Evolutionary conservation across 1,284 basidiomycete genomes (phyloP).

Genomic region (Fomes fomentarius): DNA sequence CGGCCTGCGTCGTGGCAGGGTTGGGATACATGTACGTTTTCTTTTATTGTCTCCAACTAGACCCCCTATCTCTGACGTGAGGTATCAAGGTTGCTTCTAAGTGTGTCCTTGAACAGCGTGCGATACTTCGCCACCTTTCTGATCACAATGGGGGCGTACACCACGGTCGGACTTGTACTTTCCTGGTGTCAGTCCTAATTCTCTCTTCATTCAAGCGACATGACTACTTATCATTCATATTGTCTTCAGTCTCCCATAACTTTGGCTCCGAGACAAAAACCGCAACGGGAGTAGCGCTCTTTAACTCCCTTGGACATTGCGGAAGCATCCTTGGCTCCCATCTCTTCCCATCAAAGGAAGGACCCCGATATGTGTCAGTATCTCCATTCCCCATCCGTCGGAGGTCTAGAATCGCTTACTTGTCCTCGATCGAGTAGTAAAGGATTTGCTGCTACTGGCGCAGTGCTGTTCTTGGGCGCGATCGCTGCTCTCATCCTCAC

Average conservation of each 20-base stretch:
- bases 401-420: background rate
- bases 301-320: slow-evolving; percentile 75
- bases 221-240: background rate
- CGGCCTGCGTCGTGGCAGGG: slow-evolving; percentile 52
- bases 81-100: slow-evolving; percentile 48
- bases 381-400: too few relatives aligned
- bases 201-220: background rate
- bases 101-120: slow-evolving; percentile 45
- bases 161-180: slow-evolving; percentile 64
- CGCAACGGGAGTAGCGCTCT: slow-evolving; percentile 74
- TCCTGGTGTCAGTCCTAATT: slow-evolving; percentile 65
- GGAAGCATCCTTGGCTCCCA: slow-evolving; percentile 78
- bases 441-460: slow-evolving; percentile 66
- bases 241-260: slow-evolving; percentile 62
- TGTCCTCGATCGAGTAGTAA: slow-evolving; percentile 45
- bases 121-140: slow-evolving; percentile 72
- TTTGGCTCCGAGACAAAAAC: slow-evolving; percentile 79
- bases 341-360: slow-evolving; percentile 65
- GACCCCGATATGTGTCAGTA: slow-evolving; percentile 61
- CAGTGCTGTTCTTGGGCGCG: slow-evolving; percentile 59
- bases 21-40: slow-evolving; percentile 59
- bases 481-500: slow-evolving; percentile 53
- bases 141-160: slow-evolving; percentile 69
- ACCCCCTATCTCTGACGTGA: background rate
- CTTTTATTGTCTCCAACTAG: too few relatives aligned